Evolutionary conservation across 352 stramenopile genomes (phyloP), one percentile per base, ranked within the genome.

Genomic region (Pythium myriotylum): DNA sequence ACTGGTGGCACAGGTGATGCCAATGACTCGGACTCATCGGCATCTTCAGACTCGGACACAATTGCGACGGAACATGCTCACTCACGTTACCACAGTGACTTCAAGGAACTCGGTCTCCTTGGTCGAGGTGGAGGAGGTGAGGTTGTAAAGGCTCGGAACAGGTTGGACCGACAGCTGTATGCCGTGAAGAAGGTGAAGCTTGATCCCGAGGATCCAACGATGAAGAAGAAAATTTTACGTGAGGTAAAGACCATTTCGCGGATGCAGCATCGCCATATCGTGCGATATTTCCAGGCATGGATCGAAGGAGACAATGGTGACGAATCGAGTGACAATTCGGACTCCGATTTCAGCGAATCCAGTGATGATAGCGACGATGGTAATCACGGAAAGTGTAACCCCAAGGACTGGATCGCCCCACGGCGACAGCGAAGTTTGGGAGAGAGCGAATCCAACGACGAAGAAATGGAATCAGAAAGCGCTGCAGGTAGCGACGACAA

Each of bases 221-320:
- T 97, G 87, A 98, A 99, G 74, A 93, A 92, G 77, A 98, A 98
- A 58, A 89, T 99, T 26, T 55, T 97, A 49, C 83, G 96, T 33
- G 96, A 99, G 71, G 95, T 99, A 19, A 97, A 96, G 52, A 98
- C 92, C 1, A 98, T 99, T 86, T 98, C 92, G 32, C 77, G 93
- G 40, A 97, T 99, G 89, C 92, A 95, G 50, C 96, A 99, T 51
- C 94, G 96, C 35, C 94, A 99, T 56, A 98, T 99, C 65, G 96
- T 99, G 17, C 76, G 96, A 42, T 99, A 98, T 62, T 95, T 94
- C 59, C 87, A 95, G 50, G 87, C 87, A 16, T 95, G 87, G 87
- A 93, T 95, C 39, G 87, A 95, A 72, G 84, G 84, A 13, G 80
- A 92, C 29, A 73, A 74, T 32, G 76, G 78, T 17, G 62, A 67